Base-by-base conservation (phyloP, 176 grass and related monocot genomes). In the Carex parvula region DNA sequence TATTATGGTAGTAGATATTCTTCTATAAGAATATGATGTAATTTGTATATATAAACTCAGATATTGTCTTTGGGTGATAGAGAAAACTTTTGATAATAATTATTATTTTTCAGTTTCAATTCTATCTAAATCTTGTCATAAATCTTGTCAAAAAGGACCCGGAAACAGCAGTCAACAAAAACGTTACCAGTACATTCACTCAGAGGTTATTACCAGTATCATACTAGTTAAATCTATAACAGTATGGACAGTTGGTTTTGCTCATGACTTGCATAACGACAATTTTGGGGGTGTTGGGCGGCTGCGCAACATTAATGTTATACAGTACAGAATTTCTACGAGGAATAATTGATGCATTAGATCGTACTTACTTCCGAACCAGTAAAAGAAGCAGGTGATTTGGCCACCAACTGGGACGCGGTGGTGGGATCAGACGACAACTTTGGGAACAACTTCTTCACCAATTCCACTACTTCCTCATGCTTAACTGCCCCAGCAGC, bases 401-500 rank as follows among this genome's bases (percentile, higher is more conserved):
- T 89, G 74, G 91, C 89, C 88, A 94, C 89, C 86, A 99, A 87
- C 87, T 93, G 80, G 44, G 81, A 84, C 37, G 88, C 83, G 17
- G 96, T 95, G 83, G 93, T 92, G 88, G 93, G 92, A 18, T 99
- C 90, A 88, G 88, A 90, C 76, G 96, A 83, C 37, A 99, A 71
- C 26, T 89, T 89, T 41, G 79, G 77, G 14, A 99, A 99, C 85
- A 95, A 53, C 21, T 99, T 93, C 4, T 83, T 89, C 77, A 92
- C 93, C 86, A 85, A 87, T 72, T 89, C 85, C 56, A 99, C 96
- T 79, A 99, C 78, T 52, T 95, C 93, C 4, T 99, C 96, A 35
- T 99, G 96, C 84, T 95, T 99, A 80, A 99, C 87, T 59, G 90
- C 87, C 58, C 96, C 93, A 56, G 93, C 87, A 86, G 92, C 93